Evolutionary conservation across 2,329 filamentous ascomycete species (phyloP).

Genomic region (Tolypocladium paradoxum): DNA sequence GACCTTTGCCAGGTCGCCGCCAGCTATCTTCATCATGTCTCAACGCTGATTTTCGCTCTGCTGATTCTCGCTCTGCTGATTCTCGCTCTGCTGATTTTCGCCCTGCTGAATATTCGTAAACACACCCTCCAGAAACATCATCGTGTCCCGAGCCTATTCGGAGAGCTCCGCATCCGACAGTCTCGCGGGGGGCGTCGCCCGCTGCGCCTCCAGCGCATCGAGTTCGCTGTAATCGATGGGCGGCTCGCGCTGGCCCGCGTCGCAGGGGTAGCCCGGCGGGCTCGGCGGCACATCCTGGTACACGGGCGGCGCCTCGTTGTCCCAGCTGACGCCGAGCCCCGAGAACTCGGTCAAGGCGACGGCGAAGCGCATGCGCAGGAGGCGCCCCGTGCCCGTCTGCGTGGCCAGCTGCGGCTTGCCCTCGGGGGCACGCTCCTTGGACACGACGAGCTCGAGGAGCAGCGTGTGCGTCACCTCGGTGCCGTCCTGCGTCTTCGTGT

Average conservation of each 20-base stretch:
- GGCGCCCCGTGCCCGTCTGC: constrained; percentile 80
- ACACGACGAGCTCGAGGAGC: constrained; percentile 86
- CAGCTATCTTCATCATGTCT: background rate
- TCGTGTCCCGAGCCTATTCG: background rate
- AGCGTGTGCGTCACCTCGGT: constrained; percentile 75
- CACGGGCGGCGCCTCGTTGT: constrained; percentile 86
- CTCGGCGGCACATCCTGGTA: constrained; percentile 88
- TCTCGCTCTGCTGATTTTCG: background rate
- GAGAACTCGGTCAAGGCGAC: constrained; percentile 71
- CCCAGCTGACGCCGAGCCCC: constrained; percentile 89
- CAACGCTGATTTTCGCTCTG: background rate
- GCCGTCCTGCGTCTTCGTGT: constrained; percentile 63
- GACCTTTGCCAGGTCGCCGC: background rate
- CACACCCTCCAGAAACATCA: background rate
- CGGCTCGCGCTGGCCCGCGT: constrained; percentile 12
- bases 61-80: background rate
- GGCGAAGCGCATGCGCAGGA: constrained; percentile 85
- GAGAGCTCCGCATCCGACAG: background rate
- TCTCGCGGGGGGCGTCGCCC: constrained; percentile 6
- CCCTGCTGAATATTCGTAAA: background rate
- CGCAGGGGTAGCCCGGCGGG: constrained; percentile 56
- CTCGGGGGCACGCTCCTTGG: constrained; percentile 74
- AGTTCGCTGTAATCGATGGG: constrained; percentile 28
- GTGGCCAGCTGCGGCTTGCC: constrained; percentile 59
- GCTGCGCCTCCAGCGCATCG: constrained; percentile 17